Evolutionary conservation across 257 asterid genomes (phyloP), one percentile per base, ranked within the genome.

Genomic region (Buddleja alternifolia): DNA sequence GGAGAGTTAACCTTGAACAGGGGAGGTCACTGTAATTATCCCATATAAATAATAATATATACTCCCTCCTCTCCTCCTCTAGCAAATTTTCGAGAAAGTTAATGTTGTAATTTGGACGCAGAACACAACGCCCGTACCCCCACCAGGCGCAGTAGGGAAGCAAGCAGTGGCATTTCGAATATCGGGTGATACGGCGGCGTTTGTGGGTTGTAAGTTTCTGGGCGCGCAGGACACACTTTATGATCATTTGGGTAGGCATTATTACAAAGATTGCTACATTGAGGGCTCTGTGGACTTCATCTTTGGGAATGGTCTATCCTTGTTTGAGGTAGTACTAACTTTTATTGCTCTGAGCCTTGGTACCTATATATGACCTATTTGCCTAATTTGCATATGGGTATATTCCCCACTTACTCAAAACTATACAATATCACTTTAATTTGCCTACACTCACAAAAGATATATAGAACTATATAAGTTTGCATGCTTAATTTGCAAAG

Each of bases 201-300:
- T 92, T 24, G 40, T 84, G 6, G 95, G 96, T 0, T 92, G 98
- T 53, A 92, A 66, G 75, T 92, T 92, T 67, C 57, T 92, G 82
- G 98, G 98, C 4, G 98, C 97, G 10, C 98, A 92, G 61, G 97
- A 92, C 77, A 92, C 98, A 6, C 78, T 90, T 11, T 92, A 90
- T 61, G 97, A 92, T 64, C 98, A 92, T 62, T 5, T 81, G 8
- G 98, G 97, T 0, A 80, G 98, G 67, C 98, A 92, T 73, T 92
- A 92, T 76, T 92, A 88, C 78, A 90, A 85, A 66, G 97, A 88
- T 37, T 92, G 98, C 75, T 92, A 88, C 72, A 86, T 92, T 56
- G 96, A 92, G 80, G 98, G 98, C 23, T 92, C 97, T 0, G 98
- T 92, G 19, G 97, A 92, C 56, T 92, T 92, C 84, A 86, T 92